These are phyloP conservation scores for Coelastrella sp. DNA, from an alignment of 139 green algal genomes.

Conservation along the genomic window DNA sequence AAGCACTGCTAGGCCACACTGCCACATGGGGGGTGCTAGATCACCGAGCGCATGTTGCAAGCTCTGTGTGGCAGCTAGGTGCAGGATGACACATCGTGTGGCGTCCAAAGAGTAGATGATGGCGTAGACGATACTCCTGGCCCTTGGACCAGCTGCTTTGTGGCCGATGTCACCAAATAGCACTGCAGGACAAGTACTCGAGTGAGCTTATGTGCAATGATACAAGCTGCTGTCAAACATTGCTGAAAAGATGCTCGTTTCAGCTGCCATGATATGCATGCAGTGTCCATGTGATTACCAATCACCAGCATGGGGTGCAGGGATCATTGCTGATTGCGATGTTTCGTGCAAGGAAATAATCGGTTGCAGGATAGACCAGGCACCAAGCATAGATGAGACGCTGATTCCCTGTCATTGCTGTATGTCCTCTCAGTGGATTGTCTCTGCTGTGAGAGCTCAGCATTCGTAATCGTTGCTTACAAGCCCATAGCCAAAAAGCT, in stretches of 20 bases:
- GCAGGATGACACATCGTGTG: conserved; percentile 70
- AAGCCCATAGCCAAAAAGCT: neutral
- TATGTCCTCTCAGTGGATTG: too few relatives aligned
- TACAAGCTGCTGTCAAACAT: neutral
- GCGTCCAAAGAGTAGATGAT: conserved; percentile 69
- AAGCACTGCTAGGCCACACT: conserved; percentile 58
- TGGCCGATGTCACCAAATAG: conserved; percentile 65
- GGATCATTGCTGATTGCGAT: too few relatives aligned
- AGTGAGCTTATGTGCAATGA: too few relatives aligned
- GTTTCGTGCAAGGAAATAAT: too few relatives aligned
- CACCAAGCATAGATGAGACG: too few relatives aligned
- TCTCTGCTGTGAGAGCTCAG: too few relatives aligned
- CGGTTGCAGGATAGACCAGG: too few relatives aligned
- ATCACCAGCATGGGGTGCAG: too few relatives aligned
- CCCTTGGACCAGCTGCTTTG: conserved; percentile 50
- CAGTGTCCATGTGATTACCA: neutral
- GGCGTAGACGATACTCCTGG: conserved; percentile 52
- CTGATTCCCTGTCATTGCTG: too few relatives aligned
- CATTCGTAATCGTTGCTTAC: too few relatives aligned
- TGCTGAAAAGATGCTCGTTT: neutral
- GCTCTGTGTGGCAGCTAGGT: conserved; percentile 66
- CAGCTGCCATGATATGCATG: neutral
- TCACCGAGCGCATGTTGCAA: conserved; percentile 48
- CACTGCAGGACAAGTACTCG: conserved; percentile 52
- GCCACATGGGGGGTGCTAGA: conserved; percentile 48